Evolutionary conservation across 1,284 basidiomycete species (phyloP), one percentile per base, ranked within the genome.

Genomic region (Ganoderma boninense): DNA sequence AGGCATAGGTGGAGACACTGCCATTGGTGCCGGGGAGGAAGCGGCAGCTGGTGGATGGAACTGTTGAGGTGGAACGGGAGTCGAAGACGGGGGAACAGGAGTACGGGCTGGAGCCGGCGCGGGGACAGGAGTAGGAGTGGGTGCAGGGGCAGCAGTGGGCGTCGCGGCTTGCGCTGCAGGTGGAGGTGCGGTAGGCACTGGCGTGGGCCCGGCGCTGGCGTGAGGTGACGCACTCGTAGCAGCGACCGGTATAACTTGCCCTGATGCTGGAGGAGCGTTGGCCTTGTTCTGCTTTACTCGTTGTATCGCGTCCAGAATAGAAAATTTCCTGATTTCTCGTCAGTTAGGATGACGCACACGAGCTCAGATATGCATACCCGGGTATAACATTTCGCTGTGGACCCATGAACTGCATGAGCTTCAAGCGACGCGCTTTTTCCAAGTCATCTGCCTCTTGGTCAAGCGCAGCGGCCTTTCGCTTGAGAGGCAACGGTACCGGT

Each of bases 401-500:
- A 70, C 89, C 88, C 92, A 93, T 92, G 80, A 90, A 93, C 67
- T 91, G 87, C 84, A 92, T 86, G 66, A 95, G 88, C 84, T 93
- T 93, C 38, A 86, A 83, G 66, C 89, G 86, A 64, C 91, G 88
- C 26, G 87, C 88, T 78, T 89, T 92, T 73, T 92, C 90, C 4
- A 86, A 85, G 74, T 93, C 92, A 65, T 93, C 90, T 68, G 92
- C 91, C 74, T 93, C 92, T 13, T 87, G 86, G 38, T 90, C 89
- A 74, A 90, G 80, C 2, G 85, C 87, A 10, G 85, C 82, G 57
- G 90, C 90, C 78, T 95, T 95, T n/a, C 93, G 87, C 75, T 94
- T 95, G 67, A 93, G 82, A 1, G 93, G 90, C n/a, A 85, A 81
- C 0, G 92, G 92, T 29, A 88, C 84, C 16, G 88, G 86, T 0